phyloP scores from a whole-genome alignment of 2,329 filamentous ascomycete species.

The Ophiosphaerella korrae region DNA sequence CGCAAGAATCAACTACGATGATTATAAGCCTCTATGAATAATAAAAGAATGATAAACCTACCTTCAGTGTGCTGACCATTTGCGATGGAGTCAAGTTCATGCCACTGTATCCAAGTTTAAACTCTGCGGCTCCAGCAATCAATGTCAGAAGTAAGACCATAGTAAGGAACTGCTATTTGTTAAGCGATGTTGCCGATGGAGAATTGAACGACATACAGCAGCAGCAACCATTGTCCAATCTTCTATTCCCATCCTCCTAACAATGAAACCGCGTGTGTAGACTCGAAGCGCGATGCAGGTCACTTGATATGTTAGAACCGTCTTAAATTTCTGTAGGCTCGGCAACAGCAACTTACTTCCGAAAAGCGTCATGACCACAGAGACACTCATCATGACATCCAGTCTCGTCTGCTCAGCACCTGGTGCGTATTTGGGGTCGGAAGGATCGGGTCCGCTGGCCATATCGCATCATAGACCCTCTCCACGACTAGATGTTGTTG shows the following conservation, averaged over 20 bases:
- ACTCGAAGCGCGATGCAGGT: constrained; percentile 25
- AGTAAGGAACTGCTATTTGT: constrained; percentile 14
- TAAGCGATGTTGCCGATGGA: background rate
- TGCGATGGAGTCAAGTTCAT: constrained; percentile 13
- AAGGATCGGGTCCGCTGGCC: constrained; percentile 10
- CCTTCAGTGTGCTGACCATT: constrained; percentile 22
- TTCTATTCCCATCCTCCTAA: constrained; percentile 32
- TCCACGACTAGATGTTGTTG: background rate
- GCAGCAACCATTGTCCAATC: constrained; percentile 36
- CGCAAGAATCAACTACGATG: constrained; percentile 20
- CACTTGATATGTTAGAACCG: constrained; percentile 10
- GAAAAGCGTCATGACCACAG: constrained; percentile 22
- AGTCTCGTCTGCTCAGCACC: constrained; percentile 23
- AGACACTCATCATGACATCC: constrained; percentile 21
- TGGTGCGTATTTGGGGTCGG: constrained; percentile 14
- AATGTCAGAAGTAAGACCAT: constrained; percentile 18
- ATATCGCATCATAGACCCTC: constrained; percentile 7
- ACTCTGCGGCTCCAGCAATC: constrained; percentile 15
- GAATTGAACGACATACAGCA: constrained; percentile 15
- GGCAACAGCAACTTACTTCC: constrained; percentile 15
- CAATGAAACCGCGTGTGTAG: constrained; percentile 30
- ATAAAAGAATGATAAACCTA: constrained; percentile 2
- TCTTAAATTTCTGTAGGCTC: no score
- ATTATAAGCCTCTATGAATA: background rate
- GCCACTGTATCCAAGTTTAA: constrained; percentile 25